These are phyloP conservation scores for Microthlaspi erraticum DNA, from an alignment of 345 rosid species.

Conservation along the genomic window DNA sequence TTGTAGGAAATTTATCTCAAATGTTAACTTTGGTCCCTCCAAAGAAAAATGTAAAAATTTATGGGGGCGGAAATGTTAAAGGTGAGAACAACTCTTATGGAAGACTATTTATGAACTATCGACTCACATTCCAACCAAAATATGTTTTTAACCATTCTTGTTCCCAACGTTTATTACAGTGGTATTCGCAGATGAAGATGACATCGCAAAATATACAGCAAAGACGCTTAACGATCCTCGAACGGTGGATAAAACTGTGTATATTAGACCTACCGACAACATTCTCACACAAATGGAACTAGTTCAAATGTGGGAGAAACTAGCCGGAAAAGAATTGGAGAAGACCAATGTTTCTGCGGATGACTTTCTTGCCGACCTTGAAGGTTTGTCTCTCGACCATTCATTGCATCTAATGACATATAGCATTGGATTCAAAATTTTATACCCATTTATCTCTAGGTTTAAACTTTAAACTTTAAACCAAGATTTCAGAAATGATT, in stretches of 20 bases:
- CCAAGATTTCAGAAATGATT: too few relatives aligned
- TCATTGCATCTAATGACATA: neutral
- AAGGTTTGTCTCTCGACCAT: slow-evolving; percentile 36
- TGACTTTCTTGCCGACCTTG: slow-evolving; percentile 63
- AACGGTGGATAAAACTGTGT: slow-evolving; percentile 67
- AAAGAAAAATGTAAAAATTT: slow-evolving; percentile 48
- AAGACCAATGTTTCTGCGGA: slow-evolving; percentile 51
- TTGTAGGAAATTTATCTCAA: slow-evolving; percentile 74
- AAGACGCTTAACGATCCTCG: slow-evolving; percentile 73
- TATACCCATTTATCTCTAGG: too few relatives aligned
- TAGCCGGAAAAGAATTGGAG: slow-evolving; percentile 51
- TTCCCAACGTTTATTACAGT: slow-evolving; percentile 36
- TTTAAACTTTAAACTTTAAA: too few relatives aligned
- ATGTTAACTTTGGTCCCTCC: slow-evolving; percentile 67
- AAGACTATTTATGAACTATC: neutral
- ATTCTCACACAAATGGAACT: slow-evolving; percentile 62
- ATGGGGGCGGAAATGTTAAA: slow-evolving; percentile 75
- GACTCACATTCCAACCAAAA: too few relatives aligned
- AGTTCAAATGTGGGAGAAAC: slow-evolving; percentile 71
- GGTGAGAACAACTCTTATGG: slow-evolving; percentile 46
- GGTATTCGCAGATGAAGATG: slow-evolving; percentile 64
- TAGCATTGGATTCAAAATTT: neutral
- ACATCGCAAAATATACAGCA: slow-evolving; percentile 62
- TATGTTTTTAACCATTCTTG: neutral
- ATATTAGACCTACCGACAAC: slow-evolving; percentile 64